A percentile compares a stretch with the other conserved stretches of the same genome.
Conservation (phyloP, 2,329 filamentous ascomycete genomes). For the Onygenales sp. region DNA sequence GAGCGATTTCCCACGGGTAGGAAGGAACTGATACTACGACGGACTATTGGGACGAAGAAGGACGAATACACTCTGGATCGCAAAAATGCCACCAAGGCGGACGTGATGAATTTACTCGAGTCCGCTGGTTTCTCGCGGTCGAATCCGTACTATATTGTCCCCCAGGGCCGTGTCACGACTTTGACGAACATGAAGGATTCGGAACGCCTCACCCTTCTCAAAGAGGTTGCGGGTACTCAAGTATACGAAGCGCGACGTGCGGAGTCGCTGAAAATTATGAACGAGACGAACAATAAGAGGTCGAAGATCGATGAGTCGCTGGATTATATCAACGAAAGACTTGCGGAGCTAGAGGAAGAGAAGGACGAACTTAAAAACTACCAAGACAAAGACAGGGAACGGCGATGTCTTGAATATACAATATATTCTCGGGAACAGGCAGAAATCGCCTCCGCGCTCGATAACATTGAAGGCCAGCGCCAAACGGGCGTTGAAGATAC, state of each 20-base stretch:
- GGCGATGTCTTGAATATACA: constrained; percentile 86
- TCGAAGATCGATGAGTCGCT: constrained; percentile 89
- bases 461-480: constrained; percentile 71
- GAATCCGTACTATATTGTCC: constrained; percentile 98
- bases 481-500: constrained; percentile 76
- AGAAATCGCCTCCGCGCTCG: constrained; percentile 65
- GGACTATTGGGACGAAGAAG: constrained; percentile 95
- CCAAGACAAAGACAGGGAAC: constrained; percentile 89
- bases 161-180: constrained; percentile 88
- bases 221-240: constrained; percentile 96
- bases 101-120: constrained; percentile 91
- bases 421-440: constrained; percentile 85
- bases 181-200: constrained; percentile 98
- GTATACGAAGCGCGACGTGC: constrained; percentile 88
- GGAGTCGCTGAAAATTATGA: constrained; percentile 94
- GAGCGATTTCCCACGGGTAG: constrained; percentile 90
- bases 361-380: constrained; percentile 91
- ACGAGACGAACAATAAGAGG: constrained; percentile 89
- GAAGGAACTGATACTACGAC: constrained; percentile 78
- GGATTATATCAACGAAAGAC: constrained; percentile 80
- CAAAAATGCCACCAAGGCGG: constrained; percentile 88
- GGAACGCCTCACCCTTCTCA: constrained; percentile 78
- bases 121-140: constrained; percentile 93
- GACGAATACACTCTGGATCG: constrained; percentile 97
- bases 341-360: constrained; percentile 87